Evolutionary conservation across 2,329 filamentous ascomycete species (phyloP).

Genomic region (Whalleya microplaca): DNA sequence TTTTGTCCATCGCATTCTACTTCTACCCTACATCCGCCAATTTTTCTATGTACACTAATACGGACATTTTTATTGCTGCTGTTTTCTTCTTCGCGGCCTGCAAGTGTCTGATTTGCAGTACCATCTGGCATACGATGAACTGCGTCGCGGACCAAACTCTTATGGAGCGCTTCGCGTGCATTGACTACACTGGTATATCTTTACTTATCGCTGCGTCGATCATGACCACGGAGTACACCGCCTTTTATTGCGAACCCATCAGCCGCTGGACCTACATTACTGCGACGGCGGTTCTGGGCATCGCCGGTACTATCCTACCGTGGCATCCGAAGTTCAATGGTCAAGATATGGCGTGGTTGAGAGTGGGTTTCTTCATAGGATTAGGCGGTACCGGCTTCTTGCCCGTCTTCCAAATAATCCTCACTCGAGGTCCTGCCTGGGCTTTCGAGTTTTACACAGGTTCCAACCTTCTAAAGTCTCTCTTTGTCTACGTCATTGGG

Average conservation of each 20-base stretch:
- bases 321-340: slow-evolving; percentile 97
- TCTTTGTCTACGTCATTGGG: slow-evolving; percentile 83
- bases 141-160: slow-evolving; percentile 87
- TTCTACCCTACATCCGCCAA: slow-evolving; percentile 90
- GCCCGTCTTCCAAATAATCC: slow-evolving; percentile 81
- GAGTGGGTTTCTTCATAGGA: slow-evolving; percentile 88
- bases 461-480: slow-evolving; percentile 73
- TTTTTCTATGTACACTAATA: slow-evolving; percentile 83
- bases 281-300: slow-evolving; percentile 77
- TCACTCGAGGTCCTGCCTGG: slow-evolving; percentile 77
- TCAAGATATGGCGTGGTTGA: slow-evolving; percentile 87
- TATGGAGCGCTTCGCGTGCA: slow-evolving; percentile 94
- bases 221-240: slow-evolving; percentile 97
- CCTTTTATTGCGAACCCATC: slow-evolving; percentile 94
- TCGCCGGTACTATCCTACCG: slow-evolving; percentile 87
- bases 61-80: slow-evolving; percentile 87
- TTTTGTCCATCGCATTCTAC: slow-evolving; percentile 89
- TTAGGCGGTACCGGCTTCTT: slow-evolving; percentile 88
- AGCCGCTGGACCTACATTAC: slow-evolving; percentile 86
- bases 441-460: slow-evolving; percentile 89
- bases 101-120: slow-evolving; percentile 93
- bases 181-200: slow-evolving; percentile 98
- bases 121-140: slow-evolving; percentile 99
- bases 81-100: slow-evolving; percentile 96
- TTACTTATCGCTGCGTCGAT: slow-evolving; percentile 94